Percentiles rank a stretch among this genome's conserved stretches.
Conservation (phyloP, 768 basidiomycete species). For the Agrocybe pediades region DNA sequence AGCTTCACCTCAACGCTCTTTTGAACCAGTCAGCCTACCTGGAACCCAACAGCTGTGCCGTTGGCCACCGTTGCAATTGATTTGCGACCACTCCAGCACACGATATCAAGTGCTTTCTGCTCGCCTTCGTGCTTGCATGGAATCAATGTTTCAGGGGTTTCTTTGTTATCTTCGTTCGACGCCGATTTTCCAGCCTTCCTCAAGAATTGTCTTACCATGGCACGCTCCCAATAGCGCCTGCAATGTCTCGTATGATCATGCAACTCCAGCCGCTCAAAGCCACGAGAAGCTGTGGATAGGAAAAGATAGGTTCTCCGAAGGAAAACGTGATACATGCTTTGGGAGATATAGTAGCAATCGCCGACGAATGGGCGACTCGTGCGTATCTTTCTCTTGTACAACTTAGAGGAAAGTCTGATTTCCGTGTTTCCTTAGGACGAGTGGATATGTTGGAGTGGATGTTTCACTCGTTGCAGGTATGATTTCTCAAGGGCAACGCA, state of each 20-base stretch:
- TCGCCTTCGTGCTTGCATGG: not conserved
- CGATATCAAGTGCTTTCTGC: not conserved
- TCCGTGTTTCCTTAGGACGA: too few relatives aligned
- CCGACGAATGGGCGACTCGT: not conserved
- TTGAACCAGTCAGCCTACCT: constrained; percentile 2
- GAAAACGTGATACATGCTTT: not conserved
- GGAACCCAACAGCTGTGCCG: not conserved
- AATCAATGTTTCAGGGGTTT: constrained; percentile 9
- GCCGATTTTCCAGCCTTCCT: constrained; percentile 1
- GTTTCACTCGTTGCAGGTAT: constrained; percentile 17
- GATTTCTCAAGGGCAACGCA: constrained; percentile 3
- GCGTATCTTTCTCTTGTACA: not conserved
- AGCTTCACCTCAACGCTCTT: not conserved
- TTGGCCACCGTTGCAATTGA: constrained; percentile 8
- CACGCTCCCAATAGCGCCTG: constrained; percentile 1
- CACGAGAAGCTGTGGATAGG: not conserved
- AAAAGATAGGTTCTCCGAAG: not conserved
- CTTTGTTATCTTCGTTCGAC: not conserved
- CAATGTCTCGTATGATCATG: constrained; percentile 1
- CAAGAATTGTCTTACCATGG: constrained; percentile 10
- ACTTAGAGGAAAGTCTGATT: too few relatives aligned
- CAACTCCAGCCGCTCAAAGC: not conserved
- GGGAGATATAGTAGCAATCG: not conserved
- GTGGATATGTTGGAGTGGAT: constrained; percentile 2
- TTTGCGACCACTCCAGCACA: not conserved